Base-by-base conservation (phyloP, 2,329 filamentous ascomycete genomes). In the Aspergillus tanneri region DNA sequence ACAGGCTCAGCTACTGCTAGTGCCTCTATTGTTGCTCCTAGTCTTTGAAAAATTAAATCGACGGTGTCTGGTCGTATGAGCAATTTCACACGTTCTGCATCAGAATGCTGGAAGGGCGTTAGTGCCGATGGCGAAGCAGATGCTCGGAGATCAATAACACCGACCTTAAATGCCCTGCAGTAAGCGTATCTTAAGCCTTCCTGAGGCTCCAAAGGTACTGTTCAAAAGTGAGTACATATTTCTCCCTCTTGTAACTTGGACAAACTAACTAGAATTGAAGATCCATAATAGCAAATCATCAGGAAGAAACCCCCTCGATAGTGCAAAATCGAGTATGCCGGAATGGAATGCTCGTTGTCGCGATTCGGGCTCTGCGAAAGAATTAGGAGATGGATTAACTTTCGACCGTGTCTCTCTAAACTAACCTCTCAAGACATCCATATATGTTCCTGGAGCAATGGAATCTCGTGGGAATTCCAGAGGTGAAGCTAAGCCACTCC, bases 231-330 rank as follows among this genome's bases (percentile, higher is more conserved):
- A 57, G 53, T 37, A 19, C 25, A 42, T 11, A n/a, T n/a, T n/a
- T 28, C n/a, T 0, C 11, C 18, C 38, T 4, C 10, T 9, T 24
- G 11, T 11, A 18, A 40, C 5, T 32, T 32, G 7, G 5, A 18
- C 9, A 16, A 36, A 59, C 60, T 22, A 38, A 72, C 72, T 55
- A 42, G 66, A 62, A 32, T 64, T 53, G 27, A 73, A 64, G 3
- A 89, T 72, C 87, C 87, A 91, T 12, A 77, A 59, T 41, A 88
- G 76, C 1, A 90, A 61, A 46, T 85, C 78, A 50, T 88, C 81
- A 0, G 86, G 82, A 10, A 90, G 63, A 3, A 62, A 54, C 10
- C 67, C 64, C 30, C 71, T 71, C 4, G 64, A 60, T 12, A 80
- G 69, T 11, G 85, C 71, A 36, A 80, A 77, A 46, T 80, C 76